Evolutionary conservation across 306 rosid genomes (phyloP), one percentile per base, ranked within the genome.

Genomic region (Nissolia schottii): DNA sequence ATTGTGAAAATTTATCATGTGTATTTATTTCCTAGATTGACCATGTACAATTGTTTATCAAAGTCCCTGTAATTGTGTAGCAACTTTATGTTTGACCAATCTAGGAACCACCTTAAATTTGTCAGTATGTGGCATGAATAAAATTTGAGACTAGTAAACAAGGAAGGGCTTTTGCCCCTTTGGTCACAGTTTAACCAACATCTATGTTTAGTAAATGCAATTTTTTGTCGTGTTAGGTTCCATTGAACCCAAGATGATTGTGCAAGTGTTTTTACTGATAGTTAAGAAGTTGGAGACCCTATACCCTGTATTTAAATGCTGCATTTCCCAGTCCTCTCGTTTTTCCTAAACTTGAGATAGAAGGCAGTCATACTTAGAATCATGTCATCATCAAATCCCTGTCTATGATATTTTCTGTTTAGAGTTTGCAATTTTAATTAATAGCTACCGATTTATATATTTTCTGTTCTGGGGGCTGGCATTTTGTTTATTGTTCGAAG

Each of bases 231-330:
- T 56, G 23, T 19, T 20, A 22, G 41, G 74, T 37, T 62, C 54
- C 22, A 1, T 23, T 31, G 51, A 73, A 27, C 37, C 27, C 59
- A 23, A 53, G 32, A 48, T 74, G 22, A 60, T 14, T 49, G 24
- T 46, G 35, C 16, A 74, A 37, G 35, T 22, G 16, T 10, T 43
- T 65, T 62, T 54, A 50, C 14, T 20, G 67, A 78, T 63, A 32
- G 43, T 62, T 70, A 27, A 49, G 14, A 70, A 61, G 43, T 70
- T 70, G 29, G 69, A 57, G 60, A 34, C 41, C 60, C 32, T 22
- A 12, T 76, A 18, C 55, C 45, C 18, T 19, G 71, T 18, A 77
- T 54, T 1, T 64, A 12, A 29, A 68, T 55, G 70, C 38, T 24
- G 41, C 54, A 45, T 27, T 34, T 64, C 56, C 57, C 19, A 24